Base-by-base conservation (phyloP, 331 rosid species). In the Quercus phellos region DNA sequence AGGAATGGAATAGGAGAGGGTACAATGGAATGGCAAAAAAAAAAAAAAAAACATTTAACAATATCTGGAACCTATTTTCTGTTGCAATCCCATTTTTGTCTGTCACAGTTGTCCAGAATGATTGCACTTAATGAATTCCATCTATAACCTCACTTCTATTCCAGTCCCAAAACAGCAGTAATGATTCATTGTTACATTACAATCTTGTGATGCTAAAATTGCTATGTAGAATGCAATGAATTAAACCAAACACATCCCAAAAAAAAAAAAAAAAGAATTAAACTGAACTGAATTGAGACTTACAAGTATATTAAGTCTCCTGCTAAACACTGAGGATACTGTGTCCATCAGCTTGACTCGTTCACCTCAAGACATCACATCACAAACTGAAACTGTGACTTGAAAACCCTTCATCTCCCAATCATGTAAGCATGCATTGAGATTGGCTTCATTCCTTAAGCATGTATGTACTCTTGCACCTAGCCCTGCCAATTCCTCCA, bases 251-350 rank as follows among this genome's bases (percentile, higher is more conserved):
- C 50, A 8, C 46, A 2, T 38, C 46, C 42, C 0, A 0, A 34
- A 35, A 35, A 35, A 2, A 8, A 38, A 38, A 6, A 38, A 38
- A 35, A 6, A 35, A 35, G 2, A 9, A 10, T 10, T 58, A 3
- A 46, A 46, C 53, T 46, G 16, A 27, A 29, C 71, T 12, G 27
- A 18, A 68, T 17, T 51, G 76, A 11, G 26, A 71, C 85, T 83
- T 8, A 89, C 91, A 77, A 90, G 88, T 76, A 90, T 86, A 19
- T 84, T 78, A 29, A 88, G 91, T 71, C 81, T 86, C 51, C 85
- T 86, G 17, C 81, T 34, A 27, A 87, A 85, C n/a, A 82, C 17
- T 68, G 81, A 71, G 55, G 89, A 82, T 55, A 90, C 77, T 68
- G 30, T 74, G 14, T 75, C 11, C 18, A 86, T 72, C 27, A 88